Evolutionary conservation across 805 yeast genomes (phyloP), one percentile per base, ranked within the genome.

Genomic region (Zygoascus bituminiphila): DNA sequence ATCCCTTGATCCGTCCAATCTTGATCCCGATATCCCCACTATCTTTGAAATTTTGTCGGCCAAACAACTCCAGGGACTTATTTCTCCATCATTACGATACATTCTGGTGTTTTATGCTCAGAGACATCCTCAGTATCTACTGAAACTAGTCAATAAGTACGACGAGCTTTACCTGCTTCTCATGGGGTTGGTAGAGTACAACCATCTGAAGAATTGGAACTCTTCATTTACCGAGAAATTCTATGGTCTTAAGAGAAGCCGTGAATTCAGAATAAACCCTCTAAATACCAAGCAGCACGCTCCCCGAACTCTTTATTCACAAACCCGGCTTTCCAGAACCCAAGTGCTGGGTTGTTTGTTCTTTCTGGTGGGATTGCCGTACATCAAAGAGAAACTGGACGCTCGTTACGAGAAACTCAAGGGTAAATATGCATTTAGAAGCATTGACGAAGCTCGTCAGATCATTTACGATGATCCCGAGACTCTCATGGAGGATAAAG

Each of bases 201-300:
- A 76, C 52, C 85, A 82, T 56, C 63, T 91, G 44, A 75, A 69
- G 45, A 71, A 72, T 44, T 85, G 93, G 87, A 89, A 86, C 58
- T 78, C 94, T 0, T 78, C 93, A 2, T 87, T 91, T 59, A 87
- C 95, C 0, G 97, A 91, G 63, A 84, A 85, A 60, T 91, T 91
- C 61, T 91, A 91, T 61, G 98, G 97, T 1, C 66, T 91, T 54
- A 88, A 88, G 60, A 71, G 95, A 43, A 75, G 76, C 6, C 55
- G 63, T 4, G 54, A 54, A 31, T 60, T 71, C 21, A 55, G 56
- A 8, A 53, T 58, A 35, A 42, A 44, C 4, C 60, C 66, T 1
- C 53, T 61, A 10, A 52, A 46, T 15, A 53, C 68, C 14, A 52
- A 58, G 15, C 45, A 50, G 5, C 54, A 59, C 1, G 60, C 63